phyloP scores from a whole-genome alignment of 306 rosid species.

The Quercus bicolor region DNA sequence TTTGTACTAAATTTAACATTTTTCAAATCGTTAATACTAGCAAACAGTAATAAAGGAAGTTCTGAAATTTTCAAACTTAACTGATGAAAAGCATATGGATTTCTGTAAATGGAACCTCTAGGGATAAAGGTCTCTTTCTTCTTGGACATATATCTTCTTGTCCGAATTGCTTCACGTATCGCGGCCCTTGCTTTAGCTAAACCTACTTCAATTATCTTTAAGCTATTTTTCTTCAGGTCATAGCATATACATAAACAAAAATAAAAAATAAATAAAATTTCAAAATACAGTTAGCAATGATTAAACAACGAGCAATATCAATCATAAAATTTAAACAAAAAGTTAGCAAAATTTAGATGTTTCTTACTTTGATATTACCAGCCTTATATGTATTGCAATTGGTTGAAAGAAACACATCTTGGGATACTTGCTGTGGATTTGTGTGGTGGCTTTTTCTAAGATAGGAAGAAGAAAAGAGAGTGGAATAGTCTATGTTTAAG shows the following conservation, averaged over 20 bases:
- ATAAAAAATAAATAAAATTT: not conserved
- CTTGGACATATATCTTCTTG: slow-evolving; percentile 33
- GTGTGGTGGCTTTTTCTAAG: slow-evolving; percentile 12
- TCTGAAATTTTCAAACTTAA: slow-evolving; percentile 24
- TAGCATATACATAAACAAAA: not conserved
- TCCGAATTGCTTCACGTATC: slow-evolving; percentile 33
- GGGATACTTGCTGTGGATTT: not conserved
- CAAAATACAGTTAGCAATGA: not conserved
- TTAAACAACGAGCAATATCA: not conserved
- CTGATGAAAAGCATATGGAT: slow-evolving; percentile 63
- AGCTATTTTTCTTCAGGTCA: not conserved
- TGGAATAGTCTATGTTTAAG: not conserved
- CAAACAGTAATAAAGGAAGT: too few species aligned
- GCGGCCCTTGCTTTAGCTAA: slow-evolving; percentile 52
- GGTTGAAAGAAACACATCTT: slow-evolving; percentile 1
- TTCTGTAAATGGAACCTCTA: slow-evolving; percentile 57
- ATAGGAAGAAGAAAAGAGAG: not conserved
- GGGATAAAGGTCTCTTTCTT: slow-evolving; percentile 46
- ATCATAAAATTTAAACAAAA: too few species aligned
- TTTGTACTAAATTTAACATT: too few species aligned
- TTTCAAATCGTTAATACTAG: too few species aligned
- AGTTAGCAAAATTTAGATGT: too few species aligned
- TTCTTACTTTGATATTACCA: slow-evolving; percentile 7
- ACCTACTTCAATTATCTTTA: slow-evolving; percentile 40
- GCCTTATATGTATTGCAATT: not conserved